A percentile compares a stretch with the other conserved stretches of the same genome.
Evolutionary conservation across 257 asterid genomes (phyloP).

Genomic region (Mentha longifolia): DNA sequence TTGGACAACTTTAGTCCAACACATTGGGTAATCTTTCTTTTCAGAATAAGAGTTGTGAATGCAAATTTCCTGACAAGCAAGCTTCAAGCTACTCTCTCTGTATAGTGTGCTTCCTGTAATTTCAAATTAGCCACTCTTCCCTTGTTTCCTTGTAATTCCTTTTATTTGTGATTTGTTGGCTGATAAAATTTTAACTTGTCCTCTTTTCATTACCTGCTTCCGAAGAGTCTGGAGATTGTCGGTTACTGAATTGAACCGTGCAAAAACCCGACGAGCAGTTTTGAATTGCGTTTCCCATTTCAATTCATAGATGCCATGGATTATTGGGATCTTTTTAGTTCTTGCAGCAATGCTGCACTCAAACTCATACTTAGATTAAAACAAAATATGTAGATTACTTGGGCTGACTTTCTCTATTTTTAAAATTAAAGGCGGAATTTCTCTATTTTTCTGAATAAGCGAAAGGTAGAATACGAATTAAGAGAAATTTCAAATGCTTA

Average conservation of each 20-base stretch:
- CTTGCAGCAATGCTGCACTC: too few species aligned
- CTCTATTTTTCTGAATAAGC: not conserved
- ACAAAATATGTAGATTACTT: not conserved
- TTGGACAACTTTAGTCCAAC: conserved; percentile 2
- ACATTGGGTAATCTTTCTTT: not conserved
- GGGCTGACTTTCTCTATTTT: conserved; percentile 51
- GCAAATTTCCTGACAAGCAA: conserved; percentile 17
- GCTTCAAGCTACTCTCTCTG: conserved; percentile 28
- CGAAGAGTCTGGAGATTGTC: not conserved
- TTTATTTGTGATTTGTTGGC: not conserved
- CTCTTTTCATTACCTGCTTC: not conserved
- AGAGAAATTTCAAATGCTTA: too few species aligned
- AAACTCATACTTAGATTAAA: too few species aligned
- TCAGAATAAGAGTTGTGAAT: conserved; percentile 30
- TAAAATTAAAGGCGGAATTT: too few species aligned
- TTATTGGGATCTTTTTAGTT: too few species aligned
- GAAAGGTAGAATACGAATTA: not conserved
- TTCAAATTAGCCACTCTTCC: not conserved
- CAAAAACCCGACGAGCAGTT: too few species aligned
- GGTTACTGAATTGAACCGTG: too few species aligned
- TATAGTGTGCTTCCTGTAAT: conserved; percentile 28
- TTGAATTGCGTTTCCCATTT: too few species aligned
- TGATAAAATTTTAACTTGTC: not conserved
- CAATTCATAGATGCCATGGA: too few species aligned
- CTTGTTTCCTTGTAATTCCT: not conserved